Conservation (phyloP, 257 asterid species). For the Ajuga chamaepitys region DNA sequence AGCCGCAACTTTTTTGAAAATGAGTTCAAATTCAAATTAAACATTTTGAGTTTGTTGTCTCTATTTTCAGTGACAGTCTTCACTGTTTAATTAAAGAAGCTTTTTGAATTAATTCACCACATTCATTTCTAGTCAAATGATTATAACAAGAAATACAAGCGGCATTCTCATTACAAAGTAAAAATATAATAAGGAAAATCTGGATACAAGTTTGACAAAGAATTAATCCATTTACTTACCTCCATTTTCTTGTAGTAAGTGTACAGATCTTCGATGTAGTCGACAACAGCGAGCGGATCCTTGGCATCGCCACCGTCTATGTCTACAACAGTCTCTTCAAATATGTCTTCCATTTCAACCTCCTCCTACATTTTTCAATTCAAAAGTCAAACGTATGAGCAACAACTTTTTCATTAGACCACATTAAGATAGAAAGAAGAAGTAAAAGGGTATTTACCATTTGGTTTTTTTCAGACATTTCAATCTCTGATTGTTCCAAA, state of each 20-base stretch:
- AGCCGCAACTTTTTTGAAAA: slow-evolving; percentile 4
- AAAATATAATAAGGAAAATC: background rate
- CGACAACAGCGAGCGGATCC: slow-evolving; percentile 66
- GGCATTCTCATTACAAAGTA: background rate
- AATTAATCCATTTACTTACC: slow-evolving; percentile 27
- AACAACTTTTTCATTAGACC: background rate
- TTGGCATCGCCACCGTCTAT: slow-evolving; percentile 60
- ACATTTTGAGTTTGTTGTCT: slow-evolving; percentile 7
- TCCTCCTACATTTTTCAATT: slow-evolving; percentile 35
- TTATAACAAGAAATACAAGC: background rate
- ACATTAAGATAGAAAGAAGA: background rate
- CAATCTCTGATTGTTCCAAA: slow-evolving; percentile 51
- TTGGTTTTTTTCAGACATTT: slow-evolving; percentile 32
- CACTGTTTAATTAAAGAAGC: background rate
- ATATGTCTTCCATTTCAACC: slow-evolving; percentile 90
- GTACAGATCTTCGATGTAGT: slow-evolving; percentile 73
- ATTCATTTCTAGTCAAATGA: background rate
- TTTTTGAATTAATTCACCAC: background rate
- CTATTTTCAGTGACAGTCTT: background rate
- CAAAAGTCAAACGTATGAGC: background rate
- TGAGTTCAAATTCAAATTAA: slow-evolving; percentile 15
- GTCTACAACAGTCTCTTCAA: slow-evolving; percentile 59
- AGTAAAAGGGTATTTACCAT: slow-evolving; percentile 30
- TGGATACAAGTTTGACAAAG: background rate
- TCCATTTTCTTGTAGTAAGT: slow-evolving; percentile 71